Percentiles rank a stretch among this genome's conserved stretches.
phyloP scores from a whole-genome alignment of 257 asterid species.

The Solanum chilense region DNA sequence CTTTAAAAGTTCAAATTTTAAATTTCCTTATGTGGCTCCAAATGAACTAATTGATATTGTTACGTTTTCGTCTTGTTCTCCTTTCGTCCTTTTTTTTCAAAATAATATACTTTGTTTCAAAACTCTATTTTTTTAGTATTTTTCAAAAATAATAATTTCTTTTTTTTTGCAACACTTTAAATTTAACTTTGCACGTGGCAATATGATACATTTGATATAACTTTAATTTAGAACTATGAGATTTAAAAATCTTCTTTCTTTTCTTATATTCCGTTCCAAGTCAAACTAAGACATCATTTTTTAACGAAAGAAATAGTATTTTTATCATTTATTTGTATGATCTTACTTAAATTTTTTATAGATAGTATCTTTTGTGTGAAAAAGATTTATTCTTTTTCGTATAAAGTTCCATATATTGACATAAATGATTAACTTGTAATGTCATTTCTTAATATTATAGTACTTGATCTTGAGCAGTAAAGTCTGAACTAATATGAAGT shows the following conservation, averaged over 20 bases:
- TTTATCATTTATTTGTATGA: neutral
- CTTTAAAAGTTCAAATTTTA: neutral
- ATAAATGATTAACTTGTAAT: neutral
- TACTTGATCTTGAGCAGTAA: too few relatives aligned
- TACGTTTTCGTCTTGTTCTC: neutral
- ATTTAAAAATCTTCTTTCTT: too few relatives aligned
- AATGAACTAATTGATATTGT: neutral
- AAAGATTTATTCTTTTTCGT: neutral
- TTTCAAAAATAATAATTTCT: too few relatives aligned
- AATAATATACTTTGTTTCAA: rapidly evolving
- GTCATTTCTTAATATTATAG: too few relatives aligned
- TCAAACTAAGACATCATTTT: too few relatives aligned
- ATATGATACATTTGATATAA: too few relatives aligned
- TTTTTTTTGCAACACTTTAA: too few relatives aligned
- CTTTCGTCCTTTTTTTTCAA: neutral
- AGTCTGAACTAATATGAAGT: too few relatives aligned
- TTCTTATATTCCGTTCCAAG: too few relatives aligned
- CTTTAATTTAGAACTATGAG: too few relatives aligned
- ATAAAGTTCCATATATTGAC: neutral
- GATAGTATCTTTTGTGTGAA: neutral
- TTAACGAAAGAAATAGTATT: rapidly evolving
- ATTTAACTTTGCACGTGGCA: too few relatives aligned
- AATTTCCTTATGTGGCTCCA: neutral
- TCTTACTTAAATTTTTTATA: neutral
- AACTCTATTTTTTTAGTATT: too few relatives aligned